A percentile compares a stretch with the other conserved stretches of the same genome.
phyloP scores from a whole-genome alignment of 306 rosid species.

The Citrullus mucosospermus region DNA sequence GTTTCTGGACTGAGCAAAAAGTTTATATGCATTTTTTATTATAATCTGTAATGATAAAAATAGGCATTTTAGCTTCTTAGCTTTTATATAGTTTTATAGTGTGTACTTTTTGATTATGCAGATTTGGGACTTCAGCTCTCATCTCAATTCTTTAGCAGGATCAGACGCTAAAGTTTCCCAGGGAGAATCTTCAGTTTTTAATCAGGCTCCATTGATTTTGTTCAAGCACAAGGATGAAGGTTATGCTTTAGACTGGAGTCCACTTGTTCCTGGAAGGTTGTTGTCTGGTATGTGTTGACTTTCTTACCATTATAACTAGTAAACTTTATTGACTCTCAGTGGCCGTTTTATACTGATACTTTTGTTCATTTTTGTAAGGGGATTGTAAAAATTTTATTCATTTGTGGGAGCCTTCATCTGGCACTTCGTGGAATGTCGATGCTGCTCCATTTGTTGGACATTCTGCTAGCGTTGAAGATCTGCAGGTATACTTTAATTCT shows the following conservation, averaged over 20 bases:
- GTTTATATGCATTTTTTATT: background rate
- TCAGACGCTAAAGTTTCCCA: constrained; percentile 52
- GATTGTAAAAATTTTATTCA: constrained; percentile 64
- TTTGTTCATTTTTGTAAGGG: constrained; percentile 35
- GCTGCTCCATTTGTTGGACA: constrained; percentile 60
- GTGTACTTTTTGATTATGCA: constrained; percentile 11
- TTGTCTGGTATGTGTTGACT: constrained; percentile 43
- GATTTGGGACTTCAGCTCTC: constrained; percentile 90
- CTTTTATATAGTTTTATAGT: background rate
- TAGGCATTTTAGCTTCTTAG: background rate
- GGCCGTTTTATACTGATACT: background rate
- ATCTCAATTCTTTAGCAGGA: constrained; percentile 66
- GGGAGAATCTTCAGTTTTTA: constrained; percentile 56
- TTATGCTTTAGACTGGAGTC: constrained; percentile 89
- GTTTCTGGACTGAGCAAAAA: background rate
- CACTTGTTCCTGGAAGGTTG: constrained; percentile 65
- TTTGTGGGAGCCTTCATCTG: constrained; percentile 84
- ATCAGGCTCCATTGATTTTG: constrained; percentile 50
- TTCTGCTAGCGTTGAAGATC: constrained; percentile 78
- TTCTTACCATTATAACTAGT: background rate
- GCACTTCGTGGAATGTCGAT: constrained; percentile 62
- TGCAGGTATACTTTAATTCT: constrained; percentile 41
- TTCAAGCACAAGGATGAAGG: constrained; percentile 83
- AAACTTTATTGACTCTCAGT: background rate
- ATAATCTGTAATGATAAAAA: background rate